A percentile compares a stretch with the other conserved stretches of the same genome.
Conservation (phyloP, 768 basidiomycete genomes). For the Collybia sp. region DNA sequence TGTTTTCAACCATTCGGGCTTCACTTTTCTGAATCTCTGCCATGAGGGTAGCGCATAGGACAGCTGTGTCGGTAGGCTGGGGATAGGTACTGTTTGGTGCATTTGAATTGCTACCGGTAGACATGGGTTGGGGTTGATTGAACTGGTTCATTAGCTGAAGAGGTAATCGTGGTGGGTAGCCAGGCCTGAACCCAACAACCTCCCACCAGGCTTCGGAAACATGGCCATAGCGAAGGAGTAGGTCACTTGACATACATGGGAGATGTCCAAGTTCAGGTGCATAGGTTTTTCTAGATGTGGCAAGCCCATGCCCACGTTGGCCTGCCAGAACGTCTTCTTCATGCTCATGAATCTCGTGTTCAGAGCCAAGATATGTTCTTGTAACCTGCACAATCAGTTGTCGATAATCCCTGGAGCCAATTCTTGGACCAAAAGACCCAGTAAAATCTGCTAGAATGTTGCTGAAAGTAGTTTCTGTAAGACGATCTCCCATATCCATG, state of each 20-base stretch:
- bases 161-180: conserved; percentile 9
- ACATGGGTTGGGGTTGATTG: too few species aligned
- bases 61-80: too few species aligned
- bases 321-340: conserved; percentile 6
- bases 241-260: conserved; percentile 9
- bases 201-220: conserved; percentile 16
- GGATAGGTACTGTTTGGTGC: too few species aligned
- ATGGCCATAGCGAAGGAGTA: conserved; percentile 10
- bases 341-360: conserved; percentile 10
- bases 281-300: conserved; percentile 7
- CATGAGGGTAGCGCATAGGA: too few species aligned
- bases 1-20: too few species aligned
- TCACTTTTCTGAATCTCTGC: too few species aligned
- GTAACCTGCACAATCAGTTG: conserved; percentile 14
- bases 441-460: conserved; percentile 4
- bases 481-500: conserved; percentile 1
- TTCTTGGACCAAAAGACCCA: not conserved
- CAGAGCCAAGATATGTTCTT: conserved; percentile 13
- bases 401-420: conserved; percentile 8
- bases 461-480: not conserved
- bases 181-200: conserved; percentile 8
- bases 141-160: not conserved
- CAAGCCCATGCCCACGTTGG: conserved; percentile 10
- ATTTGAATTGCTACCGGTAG: too few species aligned
- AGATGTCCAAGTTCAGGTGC: conserved; percentile 11